phyloP scores from a whole-genome alignment of 257 asterid genomes.

The Solanum ossicruentum region DNA sequence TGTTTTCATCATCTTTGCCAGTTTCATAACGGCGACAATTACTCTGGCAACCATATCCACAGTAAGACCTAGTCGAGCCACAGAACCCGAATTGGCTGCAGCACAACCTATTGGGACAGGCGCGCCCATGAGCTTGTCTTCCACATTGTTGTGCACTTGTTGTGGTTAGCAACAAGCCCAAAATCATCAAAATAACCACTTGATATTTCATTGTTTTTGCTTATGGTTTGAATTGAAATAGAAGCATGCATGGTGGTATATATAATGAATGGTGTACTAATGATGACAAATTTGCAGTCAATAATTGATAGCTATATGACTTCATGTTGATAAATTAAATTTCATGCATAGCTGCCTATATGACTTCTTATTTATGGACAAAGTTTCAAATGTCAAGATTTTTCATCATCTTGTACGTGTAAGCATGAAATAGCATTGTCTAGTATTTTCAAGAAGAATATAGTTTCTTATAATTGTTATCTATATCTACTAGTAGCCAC shows the following conservation, averaged over 20 bases:
- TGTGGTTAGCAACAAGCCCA: not conserved
- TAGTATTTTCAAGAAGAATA: not conserved
- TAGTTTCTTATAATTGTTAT: not conserved
- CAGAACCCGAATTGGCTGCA: not conserved
- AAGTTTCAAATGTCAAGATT: not conserved
- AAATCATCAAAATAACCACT: not conserved
- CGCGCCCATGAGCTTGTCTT: not conserved
- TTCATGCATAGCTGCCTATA: not conserved
- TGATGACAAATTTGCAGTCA: not conserved
- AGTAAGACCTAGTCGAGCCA: not conserved
- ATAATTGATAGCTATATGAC: not conserved
- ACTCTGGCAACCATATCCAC: not conserved
- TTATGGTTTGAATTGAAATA: not conserved
- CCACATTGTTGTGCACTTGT: not conserved
- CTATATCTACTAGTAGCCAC: no score
- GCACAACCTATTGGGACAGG: not conserved
- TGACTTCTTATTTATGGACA: not conserved
- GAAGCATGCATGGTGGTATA: not conserved
- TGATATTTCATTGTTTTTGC: conserved; percentile 5
- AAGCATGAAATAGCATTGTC: not conserved
- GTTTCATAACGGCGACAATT: not conserved
- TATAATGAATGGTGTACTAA: not conserved
- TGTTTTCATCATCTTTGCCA: not conserved
- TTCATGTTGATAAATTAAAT: not conserved
- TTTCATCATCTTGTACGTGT: not conserved